These are phyloP conservation scores for Hypholoma fasciculare DNA, from an alignment of 768 basidiomycete genomes.

Conservation along the genomic window DNA sequence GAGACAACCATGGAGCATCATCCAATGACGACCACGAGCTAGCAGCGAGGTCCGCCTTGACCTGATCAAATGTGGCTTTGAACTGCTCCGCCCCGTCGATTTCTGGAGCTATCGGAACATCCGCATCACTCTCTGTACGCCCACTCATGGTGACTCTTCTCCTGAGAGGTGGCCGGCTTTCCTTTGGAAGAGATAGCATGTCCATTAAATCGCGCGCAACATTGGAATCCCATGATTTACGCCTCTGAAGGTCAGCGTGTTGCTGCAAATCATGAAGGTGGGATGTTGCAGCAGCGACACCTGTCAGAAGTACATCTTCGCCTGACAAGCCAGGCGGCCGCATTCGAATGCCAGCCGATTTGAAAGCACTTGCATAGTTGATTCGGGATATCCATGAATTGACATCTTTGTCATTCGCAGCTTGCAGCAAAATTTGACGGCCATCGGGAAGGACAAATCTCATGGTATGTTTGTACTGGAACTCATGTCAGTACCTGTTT, in stretches of 20 bases:
- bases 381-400: constrained; percentile 90
- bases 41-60: constrained; percentile 81
- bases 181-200: constrained; percentile 33
- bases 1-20: constrained; percentile 15
- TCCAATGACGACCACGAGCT: constrained; percentile 33
- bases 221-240: constrained; percentile 44
- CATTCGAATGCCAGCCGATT: constrained; percentile 80
- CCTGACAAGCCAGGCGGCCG: constrained; percentile 69
- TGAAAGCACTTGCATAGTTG: constrained; percentile 95
- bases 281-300: constrained; percentile 83
- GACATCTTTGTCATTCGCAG: constrained; percentile 66
- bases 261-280: constrained; percentile 71
- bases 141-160: constrained; percentile 30
- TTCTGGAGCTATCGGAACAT: constrained; percentile 52
- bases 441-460: constrained; percentile 76
- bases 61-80: constrained; percentile 82
- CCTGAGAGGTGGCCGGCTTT: constrained; percentile 21
- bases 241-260: constrained; percentile 25
- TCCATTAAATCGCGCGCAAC: constrained; percentile 40
- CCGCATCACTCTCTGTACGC: constrained; percentile 40
- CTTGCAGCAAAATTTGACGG: constrained; percentile 81
- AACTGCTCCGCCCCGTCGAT: constrained; percentile 65
- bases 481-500: neutral
- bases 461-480: constrained; percentile 70
- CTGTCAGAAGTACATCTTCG: constrained; percentile 73